Conservation (phyloP, 129 eudicot species). For the Cynara cardunculus region DNA sequence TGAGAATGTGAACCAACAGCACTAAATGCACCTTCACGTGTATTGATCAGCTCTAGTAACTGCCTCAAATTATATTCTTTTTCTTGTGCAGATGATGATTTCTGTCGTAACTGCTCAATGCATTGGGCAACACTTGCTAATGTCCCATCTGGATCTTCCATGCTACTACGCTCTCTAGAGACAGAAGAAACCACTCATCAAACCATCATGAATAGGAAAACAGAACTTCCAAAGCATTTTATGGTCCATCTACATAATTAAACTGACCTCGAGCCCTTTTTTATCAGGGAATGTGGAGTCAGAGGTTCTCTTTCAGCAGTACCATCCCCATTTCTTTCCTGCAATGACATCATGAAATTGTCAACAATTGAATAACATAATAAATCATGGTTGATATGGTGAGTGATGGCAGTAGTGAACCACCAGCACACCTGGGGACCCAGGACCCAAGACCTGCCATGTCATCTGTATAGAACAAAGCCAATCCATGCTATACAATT, state of each 20-base stretch:
- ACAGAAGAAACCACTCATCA: not conserved
- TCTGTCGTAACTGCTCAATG: slow-evolving; percentile 93
- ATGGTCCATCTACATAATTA: not conserved
- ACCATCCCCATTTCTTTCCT: slow-evolving; percentile 90
- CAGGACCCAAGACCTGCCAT: not conserved
- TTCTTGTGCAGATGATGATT: slow-evolving; percentile 78
- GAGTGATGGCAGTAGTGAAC: not conserved
- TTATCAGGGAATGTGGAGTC: slow-evolving; percentile 65
- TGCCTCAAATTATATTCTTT: slow-evolving; percentile 74
- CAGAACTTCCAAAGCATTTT: slow-evolving; percentile 6
- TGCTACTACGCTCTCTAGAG: slow-evolving; percentile 76
- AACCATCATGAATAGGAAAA: not conserved
- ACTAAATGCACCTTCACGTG: slow-evolving; percentile 95
- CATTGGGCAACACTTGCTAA: slow-evolving; percentile 98
- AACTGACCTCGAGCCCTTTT: slow-evolving; percentile 71
- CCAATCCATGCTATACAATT: not conserved
- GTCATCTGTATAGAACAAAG: not conserved
- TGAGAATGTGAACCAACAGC: slow-evolving; percentile 99
- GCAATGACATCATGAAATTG: slow-evolving; percentile 22
- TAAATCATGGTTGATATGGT: not conserved
- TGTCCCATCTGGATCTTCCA: slow-evolving; percentile 99
- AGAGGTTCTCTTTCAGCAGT: slow-evolving; percentile 73
- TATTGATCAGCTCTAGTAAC: slow-evolving; percentile 73
- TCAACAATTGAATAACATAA: slow-evolving; percentile 1
- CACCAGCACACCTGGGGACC: not conserved